Evolutionary conservation across 2,329 filamentous ascomycete genomes (phyloP).

Genomic region (Penicillium crustosum): DNA sequence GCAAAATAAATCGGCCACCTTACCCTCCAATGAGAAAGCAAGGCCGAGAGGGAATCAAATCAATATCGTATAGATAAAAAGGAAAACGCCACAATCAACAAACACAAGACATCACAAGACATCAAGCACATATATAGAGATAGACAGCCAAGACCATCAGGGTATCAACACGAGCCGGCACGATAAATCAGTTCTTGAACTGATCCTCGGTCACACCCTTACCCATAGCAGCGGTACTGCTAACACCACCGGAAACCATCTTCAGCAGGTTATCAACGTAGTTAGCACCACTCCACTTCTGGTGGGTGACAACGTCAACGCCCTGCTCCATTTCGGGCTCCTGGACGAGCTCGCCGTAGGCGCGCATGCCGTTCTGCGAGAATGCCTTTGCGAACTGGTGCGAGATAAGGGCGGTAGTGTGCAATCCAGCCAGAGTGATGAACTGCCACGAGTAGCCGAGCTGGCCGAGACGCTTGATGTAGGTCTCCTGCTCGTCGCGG

Average conservation of each 20-base stretch:
- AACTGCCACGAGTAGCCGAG: conserved; percentile 99
- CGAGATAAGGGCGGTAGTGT: conserved; percentile 90
- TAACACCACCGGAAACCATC: conserved; percentile 94
- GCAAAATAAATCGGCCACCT: conserved; percentile 6
- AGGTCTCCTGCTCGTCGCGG: conserved; percentile 89
- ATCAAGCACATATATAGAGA: conserved; percentile 12
- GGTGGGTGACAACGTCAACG: conserved; percentile 95
- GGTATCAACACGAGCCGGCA: conserved; percentile 10
- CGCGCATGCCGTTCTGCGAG: conserved; percentile 81
- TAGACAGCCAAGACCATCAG: conserved; percentile 3
- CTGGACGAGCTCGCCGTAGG: conserved; percentile 95
- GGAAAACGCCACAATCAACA: conserved; percentile 10
- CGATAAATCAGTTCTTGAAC: conserved; percentile 60
- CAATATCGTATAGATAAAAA: conserved; percentile 10
- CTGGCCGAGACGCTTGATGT: conserved; percentile 81
- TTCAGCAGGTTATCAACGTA: conserved; percentile 94
- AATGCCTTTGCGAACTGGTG: conserved; percentile 86
- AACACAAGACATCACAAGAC: conserved; percentile 8
- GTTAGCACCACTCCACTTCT: conserved; percentile 96
- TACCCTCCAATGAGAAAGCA: neutral
- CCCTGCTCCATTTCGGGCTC: conserved; percentile 92
- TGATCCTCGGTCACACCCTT: conserved; percentile 98
- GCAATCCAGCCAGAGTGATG: conserved; percentile 96
- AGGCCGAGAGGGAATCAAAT: conserved; percentile 18
- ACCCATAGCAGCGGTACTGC: conserved; percentile 92